These are phyloP conservation scores for Stachybotrys echinatus DNA, from an alignment of 2,329 filamentous ascomycete species.

Conservation along the genomic window DNA sequence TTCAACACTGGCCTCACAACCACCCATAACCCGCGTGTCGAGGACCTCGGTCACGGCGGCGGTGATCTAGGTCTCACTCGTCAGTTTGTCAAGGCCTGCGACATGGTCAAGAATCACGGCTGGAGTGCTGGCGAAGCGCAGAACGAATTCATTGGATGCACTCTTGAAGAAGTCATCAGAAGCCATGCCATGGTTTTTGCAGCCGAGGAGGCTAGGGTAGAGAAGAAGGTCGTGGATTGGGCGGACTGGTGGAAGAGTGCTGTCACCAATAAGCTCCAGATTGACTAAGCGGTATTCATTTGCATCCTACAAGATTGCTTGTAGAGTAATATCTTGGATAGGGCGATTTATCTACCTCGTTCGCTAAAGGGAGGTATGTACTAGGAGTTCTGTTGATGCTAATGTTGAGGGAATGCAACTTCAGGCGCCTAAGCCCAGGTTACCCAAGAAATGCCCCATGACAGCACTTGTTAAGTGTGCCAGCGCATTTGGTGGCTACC, in stretches of 20 bases:
- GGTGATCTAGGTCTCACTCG: slow-evolving; percentile 57
- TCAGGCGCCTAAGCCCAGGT: too few relatives aligned
- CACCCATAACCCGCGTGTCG: slow-evolving; percentile 23
- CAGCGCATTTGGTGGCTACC: too few relatives aligned
- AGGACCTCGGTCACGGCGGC: slow-evolving; percentile 33
- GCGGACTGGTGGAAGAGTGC: slow-evolving; percentile 62
- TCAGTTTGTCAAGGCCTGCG: slow-evolving; percentile 78
- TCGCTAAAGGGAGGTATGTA: too few relatives aligned
- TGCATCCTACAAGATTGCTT: background rate
- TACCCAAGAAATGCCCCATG: too few relatives aligned
- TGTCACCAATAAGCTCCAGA: slow-evolving; percentile 11
- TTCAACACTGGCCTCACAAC: slow-evolving; percentile 29
- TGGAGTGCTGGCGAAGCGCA: slow-evolving; percentile 68
- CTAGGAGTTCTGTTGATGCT: too few relatives aligned
- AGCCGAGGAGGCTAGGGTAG: slow-evolving; percentile 76
- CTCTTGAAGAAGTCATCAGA: slow-evolving; percentile 77
- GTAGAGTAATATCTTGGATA: too few relatives aligned
- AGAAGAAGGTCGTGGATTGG: slow-evolving; percentile 70
- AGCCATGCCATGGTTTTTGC: slow-evolving; percentile 94
- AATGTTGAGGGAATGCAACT: too few relatives aligned
- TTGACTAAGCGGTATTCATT: slow-evolving; percentile 6
- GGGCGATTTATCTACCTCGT: too few relatives aligned
- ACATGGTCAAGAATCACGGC: slow-evolving; percentile 67
- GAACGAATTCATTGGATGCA: slow-evolving; percentile 70
- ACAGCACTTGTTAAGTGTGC: too few relatives aligned